These are phyloP conservation scores for Amanita phalloides DNA, from an alignment of 768 basidiomycete genomes.

Conservation along the genomic window DNA sequence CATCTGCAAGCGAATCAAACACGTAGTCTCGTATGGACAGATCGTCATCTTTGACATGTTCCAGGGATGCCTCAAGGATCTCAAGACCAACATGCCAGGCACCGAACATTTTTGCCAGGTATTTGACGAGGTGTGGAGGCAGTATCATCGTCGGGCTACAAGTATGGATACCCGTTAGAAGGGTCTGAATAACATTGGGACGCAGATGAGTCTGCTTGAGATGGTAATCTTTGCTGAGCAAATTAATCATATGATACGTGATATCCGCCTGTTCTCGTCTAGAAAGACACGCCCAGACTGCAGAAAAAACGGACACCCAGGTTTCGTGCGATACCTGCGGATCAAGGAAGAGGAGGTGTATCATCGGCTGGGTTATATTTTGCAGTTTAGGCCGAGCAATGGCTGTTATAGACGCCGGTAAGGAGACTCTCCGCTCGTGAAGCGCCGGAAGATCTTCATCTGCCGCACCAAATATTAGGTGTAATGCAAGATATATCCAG, in stretches of 20 bases:
- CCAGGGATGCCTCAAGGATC: constrained; percentile 72
- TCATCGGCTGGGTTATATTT: constrained; percentile 63
- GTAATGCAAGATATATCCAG: constrained; percentile 88
- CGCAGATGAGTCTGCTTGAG: constrained; percentile 79
- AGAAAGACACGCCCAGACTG: constrained; percentile 77
- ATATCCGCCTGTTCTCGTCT: constrained; percentile 83
- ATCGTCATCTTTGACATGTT: constrained; percentile 73
- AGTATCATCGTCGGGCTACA: constrained; percentile 82
- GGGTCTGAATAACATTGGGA: constrained; percentile 87
- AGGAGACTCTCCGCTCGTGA: constrained; percentile 30
- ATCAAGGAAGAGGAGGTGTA: constrained; percentile 77
- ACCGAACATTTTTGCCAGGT: constrained; percentile 90
- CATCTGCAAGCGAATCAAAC: constrained; percentile 84
- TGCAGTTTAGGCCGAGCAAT: constrained; percentile 34
- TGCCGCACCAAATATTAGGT: constrained; percentile 67
- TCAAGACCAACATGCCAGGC: constrained; percentile 93
- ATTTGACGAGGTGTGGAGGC: constrained; percentile 92
- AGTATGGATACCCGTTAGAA: constrained; percentile 76
- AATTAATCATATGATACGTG: constrained; percentile 79
- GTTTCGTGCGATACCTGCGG: constrained; percentile 64
- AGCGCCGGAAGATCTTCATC: constrained; percentile 29
- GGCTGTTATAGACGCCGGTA: constrained; percentile 16
- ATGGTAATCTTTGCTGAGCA: constrained; percentile 92
- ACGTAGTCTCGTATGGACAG: constrained; percentile 70
- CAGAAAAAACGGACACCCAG: constrained; percentile 84